Percentiles rank a stretch among this genome's conserved stretches.
Conservation (phyloP, 768 basidiomycete genomes). For the Trichaptum fuscoviolaceum region DNA sequence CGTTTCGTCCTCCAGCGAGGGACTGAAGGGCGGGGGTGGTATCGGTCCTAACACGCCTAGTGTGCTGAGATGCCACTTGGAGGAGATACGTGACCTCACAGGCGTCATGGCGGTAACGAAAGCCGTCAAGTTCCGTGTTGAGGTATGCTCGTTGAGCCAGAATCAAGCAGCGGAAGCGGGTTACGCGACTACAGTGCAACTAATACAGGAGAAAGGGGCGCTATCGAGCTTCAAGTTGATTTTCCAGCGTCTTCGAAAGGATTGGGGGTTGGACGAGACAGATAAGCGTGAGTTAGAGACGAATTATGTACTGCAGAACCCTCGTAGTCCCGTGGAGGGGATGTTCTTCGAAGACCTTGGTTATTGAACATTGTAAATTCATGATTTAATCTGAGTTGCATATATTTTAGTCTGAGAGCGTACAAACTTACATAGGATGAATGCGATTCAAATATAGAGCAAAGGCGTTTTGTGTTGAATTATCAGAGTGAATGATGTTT, state of each 20-base stretch:
- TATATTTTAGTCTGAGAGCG: no score
- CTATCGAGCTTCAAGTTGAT: slow-evolving; percentile 75
- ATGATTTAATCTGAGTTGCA: no score
- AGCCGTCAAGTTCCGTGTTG: slow-evolving; percentile 78
- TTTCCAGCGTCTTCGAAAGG: slow-evolving; percentile 55
- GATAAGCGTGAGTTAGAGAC: slow-evolving; percentile 6
- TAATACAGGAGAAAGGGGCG: slow-evolving; percentile 86
- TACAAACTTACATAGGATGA: no score
- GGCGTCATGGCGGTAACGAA: slow-evolving; percentile 54
- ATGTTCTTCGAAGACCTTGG: neutral
- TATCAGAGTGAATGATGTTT: no score
- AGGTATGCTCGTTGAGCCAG: slow-evolving; percentile 45
- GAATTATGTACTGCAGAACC: neutral
- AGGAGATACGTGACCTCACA: slow-evolving; percentile 56
- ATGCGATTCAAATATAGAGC: no score
- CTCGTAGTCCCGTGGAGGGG: neutral
- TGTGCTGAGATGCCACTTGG: slow-evolving; percentile 65
- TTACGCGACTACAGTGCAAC: slow-evolving; percentile 52
- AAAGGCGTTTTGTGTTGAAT: no score
- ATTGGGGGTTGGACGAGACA: slow-evolving; percentile 63
- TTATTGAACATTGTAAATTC: neutral
- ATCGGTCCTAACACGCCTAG: slow-evolving; percentile 20
- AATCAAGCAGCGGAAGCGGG: slow-evolving; percentile 37
- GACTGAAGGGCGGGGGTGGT: slow-evolving; percentile 31
- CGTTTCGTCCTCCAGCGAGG: slow-evolving; percentile 57